Percentiles rank a stretch among this genome's conserved stretches.
phyloP scores from a whole-genome alignment of 2,329 filamentous ascomycete species.

The Penicillium sp. region DNA sequence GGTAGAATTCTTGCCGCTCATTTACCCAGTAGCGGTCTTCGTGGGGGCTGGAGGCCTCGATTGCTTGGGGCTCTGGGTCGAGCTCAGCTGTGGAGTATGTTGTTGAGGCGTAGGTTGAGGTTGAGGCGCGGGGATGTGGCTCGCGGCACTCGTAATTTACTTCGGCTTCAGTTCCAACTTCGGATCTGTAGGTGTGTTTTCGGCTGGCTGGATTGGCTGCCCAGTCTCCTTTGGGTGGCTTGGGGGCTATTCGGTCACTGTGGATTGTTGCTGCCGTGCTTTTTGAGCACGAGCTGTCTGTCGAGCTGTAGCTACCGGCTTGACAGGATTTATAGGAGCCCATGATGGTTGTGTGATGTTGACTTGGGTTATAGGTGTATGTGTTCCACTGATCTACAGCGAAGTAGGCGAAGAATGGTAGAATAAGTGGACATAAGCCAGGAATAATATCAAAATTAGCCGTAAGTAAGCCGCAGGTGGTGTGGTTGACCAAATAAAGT shows the following conservation, averaged over 20 bases:
- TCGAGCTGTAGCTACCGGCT: constrained; percentile 31
- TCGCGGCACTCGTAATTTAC: not conserved
- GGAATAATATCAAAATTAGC: not conserved
- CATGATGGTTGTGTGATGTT: constrained; percentile 16
- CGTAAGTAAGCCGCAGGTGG: constrained; percentile 5
- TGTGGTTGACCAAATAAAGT: constrained; percentile 1
- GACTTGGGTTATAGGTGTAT: not conserved
- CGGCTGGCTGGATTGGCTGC: not conserved
- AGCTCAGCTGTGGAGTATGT: constrained; percentile 53
- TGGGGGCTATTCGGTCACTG: constrained; percentile 27
- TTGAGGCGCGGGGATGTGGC: constrained; percentile 47
- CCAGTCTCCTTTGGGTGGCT: constrained; percentile 15
- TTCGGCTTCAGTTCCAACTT: not conserved
- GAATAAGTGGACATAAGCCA: constrained; percentile 2
- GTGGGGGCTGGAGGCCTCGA: not conserved
- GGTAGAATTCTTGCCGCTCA: constrained; percentile 50
- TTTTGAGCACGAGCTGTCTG: constrained; percentile 34
- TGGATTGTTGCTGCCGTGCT: constrained; percentile 35
- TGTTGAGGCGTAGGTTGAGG: constrained; percentile 73
- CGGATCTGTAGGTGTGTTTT: not conserved
- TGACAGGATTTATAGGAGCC: constrained; percentile 24
- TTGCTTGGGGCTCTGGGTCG: constrained; percentile 28
- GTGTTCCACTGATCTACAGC: constrained; percentile 7
- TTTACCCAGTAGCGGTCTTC: constrained; percentile 42
- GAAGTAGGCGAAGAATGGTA: not conserved